Evolutionary conservation across 1,284 basidiomycete species (phyloP), one percentile per base, ranked within the genome.

Genomic region (Microbotryum scabiosae): DNA sequence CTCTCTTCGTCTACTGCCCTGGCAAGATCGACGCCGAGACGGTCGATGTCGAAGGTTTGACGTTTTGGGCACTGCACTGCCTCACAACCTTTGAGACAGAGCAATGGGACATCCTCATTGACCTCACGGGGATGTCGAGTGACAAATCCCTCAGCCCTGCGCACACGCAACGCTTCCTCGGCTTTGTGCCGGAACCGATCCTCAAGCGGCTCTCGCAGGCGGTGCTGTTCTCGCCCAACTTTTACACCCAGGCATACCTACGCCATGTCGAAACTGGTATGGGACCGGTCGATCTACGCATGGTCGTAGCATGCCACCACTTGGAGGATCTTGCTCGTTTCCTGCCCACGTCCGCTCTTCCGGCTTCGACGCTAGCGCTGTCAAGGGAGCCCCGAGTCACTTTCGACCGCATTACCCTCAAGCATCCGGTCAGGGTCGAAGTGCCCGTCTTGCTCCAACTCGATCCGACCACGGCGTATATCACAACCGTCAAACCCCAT

Each of bases 11-110:
- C 71, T 76, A 77, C 54, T 72, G 75, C 53, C 65, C 84, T 59
- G 59, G 54, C n/a, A 65, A 64, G 66, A 81, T 92, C 50, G 84
- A 89, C 64, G 85, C 89, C 1, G 89, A 90, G 69, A 82, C 85
- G 1, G 78, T 92, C 51, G 90, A 96, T 72, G 83, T 92, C 41
- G 90, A 94, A 70, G 5, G 43, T 20, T 32, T 49, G 18, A 48
- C 10, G 28, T 43, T 30, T 55, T 46, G 10, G 23, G 48, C 23
- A 26, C 36, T 48, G 41, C 65, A 79, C 78, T 78, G 73, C 23
- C 70, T 79, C 26, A 78, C 76, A 14, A 75, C 78, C 12, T 72
- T 80, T 18, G 14, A 80, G 4, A 41, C 36, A 12, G 65, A 54
- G 3, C 63, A 55, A 8, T 62, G 57, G 41, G 64, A 68, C 14